A percentile compares a stretch with the other conserved stretches of the same genome.
Evolutionary conservation across 352 stramenopile genomes (phyloP).

Genomic region (Globisporangium alternatum): DNA sequence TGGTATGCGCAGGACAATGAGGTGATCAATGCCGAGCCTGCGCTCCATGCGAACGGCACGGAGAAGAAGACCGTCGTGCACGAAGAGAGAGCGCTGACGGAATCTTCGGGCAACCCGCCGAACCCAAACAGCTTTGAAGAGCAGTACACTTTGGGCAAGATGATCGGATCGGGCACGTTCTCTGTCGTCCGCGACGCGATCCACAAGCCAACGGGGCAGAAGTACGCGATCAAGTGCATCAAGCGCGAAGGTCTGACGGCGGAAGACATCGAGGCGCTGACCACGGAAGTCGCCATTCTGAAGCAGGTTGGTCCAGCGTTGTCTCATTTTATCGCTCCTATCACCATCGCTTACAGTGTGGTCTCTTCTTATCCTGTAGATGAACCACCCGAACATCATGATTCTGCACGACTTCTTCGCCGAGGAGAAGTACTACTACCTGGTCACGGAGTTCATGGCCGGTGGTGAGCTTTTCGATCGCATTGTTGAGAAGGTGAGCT

Average conservation of each 20-base stretch:
- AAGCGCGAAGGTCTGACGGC: conserved; percentile 84
- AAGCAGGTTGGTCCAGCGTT: conserved; percentile 57
- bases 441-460: conserved; percentile 97
- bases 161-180: conserved; percentile 89
- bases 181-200: conserved; percentile 84
- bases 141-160: conserved; percentile 83
- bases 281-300: conserved; percentile 80
- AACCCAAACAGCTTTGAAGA: conserved; percentile 81
- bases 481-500: conserved; percentile 79
- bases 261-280: conserved; percentile 86
- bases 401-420: conserved; percentile 93
- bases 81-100: conserved; percentile 21
- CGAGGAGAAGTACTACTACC: conserved; percentile 94
- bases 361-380: conserved; percentile 30
- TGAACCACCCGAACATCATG: conserved; percentile 93
- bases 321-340: background rate
- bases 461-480: conserved; percentile 89
- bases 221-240: conserved; percentile 92
- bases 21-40: conserved; percentile 38
- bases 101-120: conserved; percentile 15
- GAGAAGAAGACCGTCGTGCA: conserved; percentile 27
- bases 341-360: background rate
- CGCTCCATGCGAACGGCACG: conserved; percentile 27
- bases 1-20: conserved; percentile 27
- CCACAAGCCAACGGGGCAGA: conserved; percentile 78